Percentiles rank a stretch among this genome's conserved stretches.
These are phyloP conservation scores for Madurella fahalii DNA, from an alignment of 2,329 filamentous ascomycete genomes.

Conservation along the genomic window DNA sequence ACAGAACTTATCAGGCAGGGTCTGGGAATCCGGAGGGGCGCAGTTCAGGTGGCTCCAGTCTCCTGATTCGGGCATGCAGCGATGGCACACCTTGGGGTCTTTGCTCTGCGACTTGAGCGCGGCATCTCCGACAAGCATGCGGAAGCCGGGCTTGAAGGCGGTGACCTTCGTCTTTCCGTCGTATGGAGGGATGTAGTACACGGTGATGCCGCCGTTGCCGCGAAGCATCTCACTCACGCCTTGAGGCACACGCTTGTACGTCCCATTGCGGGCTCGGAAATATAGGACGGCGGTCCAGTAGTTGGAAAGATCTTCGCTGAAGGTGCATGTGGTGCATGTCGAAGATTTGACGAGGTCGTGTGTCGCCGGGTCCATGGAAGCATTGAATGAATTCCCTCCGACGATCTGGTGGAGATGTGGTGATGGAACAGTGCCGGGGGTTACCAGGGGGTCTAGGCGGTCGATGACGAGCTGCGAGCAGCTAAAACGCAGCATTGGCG, in stretches of 20 bases:
- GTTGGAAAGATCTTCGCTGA: constrained; percentile 24
- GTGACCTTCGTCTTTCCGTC: constrained; percentile 33
- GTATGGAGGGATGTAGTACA: constrained; percentile 26
- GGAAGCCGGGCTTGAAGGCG: constrained; percentile 35
- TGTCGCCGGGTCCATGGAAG: constrained; percentile 17
- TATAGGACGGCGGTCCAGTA: constrained; percentile 26
- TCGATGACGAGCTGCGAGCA: constrained; percentile 28
- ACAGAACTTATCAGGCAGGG: constrained; percentile 12
- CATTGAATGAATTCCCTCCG: constrained; percentile 23
- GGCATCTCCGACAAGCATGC: constrained; percentile 32
- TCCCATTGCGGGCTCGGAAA: constrained; percentile 22
- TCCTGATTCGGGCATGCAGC: constrained; percentile 31
- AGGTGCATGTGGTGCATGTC: constrained; percentile 23
- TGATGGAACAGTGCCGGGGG: constrained; percentile 17
- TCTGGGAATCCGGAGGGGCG: constrained; percentile 36
- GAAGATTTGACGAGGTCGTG: constrained; percentile 15
- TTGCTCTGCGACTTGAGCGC: constrained; percentile 19
- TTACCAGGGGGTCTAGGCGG: constrained; percentile 26
- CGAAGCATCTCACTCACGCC: constrained; percentile 5
- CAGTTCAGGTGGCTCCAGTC: constrained; percentile 13
- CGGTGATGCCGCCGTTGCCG: constrained; percentile 22
- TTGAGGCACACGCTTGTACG: constrained; percentile 18
- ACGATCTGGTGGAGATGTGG: constrained; percentile 24
- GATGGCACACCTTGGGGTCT: constrained; percentile 32
- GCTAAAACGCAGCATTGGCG: constrained; percentile 25